phyloP scores from a whole-genome alignment of 257 asterid species.

The Penstemon eatonii region DNA sequence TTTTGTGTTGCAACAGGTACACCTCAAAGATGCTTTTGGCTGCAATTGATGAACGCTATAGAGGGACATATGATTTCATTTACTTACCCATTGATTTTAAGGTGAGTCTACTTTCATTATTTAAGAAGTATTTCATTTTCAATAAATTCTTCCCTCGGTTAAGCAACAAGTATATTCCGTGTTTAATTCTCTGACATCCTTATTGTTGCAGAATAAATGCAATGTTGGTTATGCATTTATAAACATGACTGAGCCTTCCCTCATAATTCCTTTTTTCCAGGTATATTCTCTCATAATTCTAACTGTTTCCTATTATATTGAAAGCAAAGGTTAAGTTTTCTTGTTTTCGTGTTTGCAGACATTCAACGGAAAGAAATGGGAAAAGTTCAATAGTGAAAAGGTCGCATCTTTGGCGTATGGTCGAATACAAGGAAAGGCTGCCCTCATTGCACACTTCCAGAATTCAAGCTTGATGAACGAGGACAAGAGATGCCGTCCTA shows the following conservation, averaged over 20 bases:
- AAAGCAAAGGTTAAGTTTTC: background rate
- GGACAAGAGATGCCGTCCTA: constrained; percentile 98
- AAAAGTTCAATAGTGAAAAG: constrained; percentile 95
- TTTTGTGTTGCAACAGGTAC: constrained; percentile 54
- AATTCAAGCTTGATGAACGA: constrained; percentile 99
- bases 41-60: constrained; percentile 94
- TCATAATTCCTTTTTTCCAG: constrained; percentile 80
- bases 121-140: too few relatives aligned
- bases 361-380: constrained; percentile 98
- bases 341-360: constrained; percentile 49
- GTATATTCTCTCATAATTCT: constrained; percentile 34
- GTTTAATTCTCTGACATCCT: constrained; percentile 26
- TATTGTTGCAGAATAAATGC: constrained; percentile 89
- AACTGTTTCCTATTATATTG: constrained; percentile 20
- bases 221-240: constrained; percentile 98
- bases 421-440: constrained; percentile 95
- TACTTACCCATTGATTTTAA: constrained; percentile 95
- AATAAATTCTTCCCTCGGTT: background rate
- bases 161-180: constrained; percentile 16
- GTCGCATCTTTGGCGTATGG: constrained; percentile 98
- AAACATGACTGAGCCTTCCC: constrained; percentile 91
- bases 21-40: constrained; percentile 98
- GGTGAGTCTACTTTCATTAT: constrained; percentile 49
- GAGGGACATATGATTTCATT: constrained; percentile 92
- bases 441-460: constrained; percentile 97